Evolutionary conservation across 106 monocot species (phyloP).

Genomic region (Dendrobium nobile): DNA sequence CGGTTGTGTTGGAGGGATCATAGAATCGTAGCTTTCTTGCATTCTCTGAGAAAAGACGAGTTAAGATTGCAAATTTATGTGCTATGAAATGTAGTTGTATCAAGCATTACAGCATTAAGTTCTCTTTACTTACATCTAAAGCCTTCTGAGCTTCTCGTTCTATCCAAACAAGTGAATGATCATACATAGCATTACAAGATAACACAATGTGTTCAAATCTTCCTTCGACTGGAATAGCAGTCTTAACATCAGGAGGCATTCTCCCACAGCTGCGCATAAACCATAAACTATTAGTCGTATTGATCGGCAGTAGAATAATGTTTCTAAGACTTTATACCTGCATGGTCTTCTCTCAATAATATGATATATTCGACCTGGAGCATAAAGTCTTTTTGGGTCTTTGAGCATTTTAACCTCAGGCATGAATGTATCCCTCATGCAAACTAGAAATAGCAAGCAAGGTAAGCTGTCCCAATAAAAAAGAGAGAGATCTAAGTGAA

Average conservation of each 20-base stretch:
- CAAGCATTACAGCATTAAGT: background rate
- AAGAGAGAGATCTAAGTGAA: slow-evolving; percentile 10
- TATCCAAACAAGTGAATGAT: slow-evolving; percentile 66
- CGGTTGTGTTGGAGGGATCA: slow-evolving; percentile 4
- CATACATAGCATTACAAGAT: slow-evolving; percentile 60
- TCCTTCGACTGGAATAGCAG: slow-evolving; percentile 56
- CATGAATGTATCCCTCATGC: slow-evolving; percentile 62
- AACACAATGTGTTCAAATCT: slow-evolving; percentile 54
- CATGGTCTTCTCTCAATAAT: slow-evolving; percentile 57
- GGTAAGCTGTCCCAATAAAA: slow-evolving; percentile 49
- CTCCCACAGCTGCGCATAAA: slow-evolving; percentile 31
- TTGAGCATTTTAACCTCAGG: slow-evolving; percentile 46
- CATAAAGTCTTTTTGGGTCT: slow-evolving; percentile 55
- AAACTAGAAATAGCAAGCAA: slow-evolving; percentile 45
- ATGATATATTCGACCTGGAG: slow-evolving; percentile 59
- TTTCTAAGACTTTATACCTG: slow-evolving; percentile 22
- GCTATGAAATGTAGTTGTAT: background rate
- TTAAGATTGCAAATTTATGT: background rate
- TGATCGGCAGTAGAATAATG: background rate
- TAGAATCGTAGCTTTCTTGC: background rate
- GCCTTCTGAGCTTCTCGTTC: slow-evolving; percentile 58
- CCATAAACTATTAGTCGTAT: background rate
- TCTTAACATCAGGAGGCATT: slow-evolving; percentile 39
- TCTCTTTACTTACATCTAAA: slow-evolving; percentile 36
- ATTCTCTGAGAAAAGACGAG: background rate